These are phyloP conservation scores for Aspergillus cristatus DNA, from an alignment of 495 filamentous ascomycete genomes.

Conservation along the genomic window DNA sequence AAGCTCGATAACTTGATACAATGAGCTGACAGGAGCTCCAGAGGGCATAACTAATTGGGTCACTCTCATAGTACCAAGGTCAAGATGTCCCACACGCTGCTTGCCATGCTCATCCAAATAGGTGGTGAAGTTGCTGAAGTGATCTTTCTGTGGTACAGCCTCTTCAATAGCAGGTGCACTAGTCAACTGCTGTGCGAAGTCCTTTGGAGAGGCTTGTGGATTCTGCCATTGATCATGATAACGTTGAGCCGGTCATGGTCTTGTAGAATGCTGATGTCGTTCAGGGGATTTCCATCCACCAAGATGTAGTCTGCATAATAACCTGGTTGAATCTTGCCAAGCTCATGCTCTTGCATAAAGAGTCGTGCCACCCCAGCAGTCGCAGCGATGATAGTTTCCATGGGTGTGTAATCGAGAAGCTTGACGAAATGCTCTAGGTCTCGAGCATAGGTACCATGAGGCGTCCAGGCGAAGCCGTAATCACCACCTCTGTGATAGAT, in stretches of 20 bases:
- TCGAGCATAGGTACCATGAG: constrained; percentile 40
- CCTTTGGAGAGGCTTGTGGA: constrained; percentile 21
- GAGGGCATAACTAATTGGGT: constrained; percentile 39
- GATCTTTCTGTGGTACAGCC: background rate
- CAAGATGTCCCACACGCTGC: constrained; percentile 38
- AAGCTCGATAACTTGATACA: constrained; percentile 40
- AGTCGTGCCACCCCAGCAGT: constrained; percentile 37
- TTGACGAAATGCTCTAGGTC: constrained; percentile 44
- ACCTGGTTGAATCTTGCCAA: constrained; percentile 39
- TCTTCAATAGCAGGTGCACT: background rate
- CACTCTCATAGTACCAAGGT: constrained; percentile 26
- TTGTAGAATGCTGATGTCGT: constrained; percentile 36
- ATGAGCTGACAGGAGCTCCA: constrained; percentile 34
- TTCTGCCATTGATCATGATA: constrained; percentile 39
- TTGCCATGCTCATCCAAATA: constrained; percentile 11
- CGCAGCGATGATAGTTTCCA: constrained; percentile 38
- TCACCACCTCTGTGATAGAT: constrained; percentile 27
- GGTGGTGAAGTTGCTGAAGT: constrained; percentile 14
- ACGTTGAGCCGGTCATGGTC: constrained; percentile 36
- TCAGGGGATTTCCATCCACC: constrained; percentile 39
- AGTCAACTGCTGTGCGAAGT: background rate
- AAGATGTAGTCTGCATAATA: constrained; percentile 41
- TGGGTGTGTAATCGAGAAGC: constrained; percentile 37
- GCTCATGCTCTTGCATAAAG: constrained; percentile 35
- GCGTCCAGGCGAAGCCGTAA: constrained; percentile 45